Evolutionary conservation across 2,329 filamentous ascomycete genomes (phyloP).

Genomic region (Zymoseptoria passerinii): DNA sequence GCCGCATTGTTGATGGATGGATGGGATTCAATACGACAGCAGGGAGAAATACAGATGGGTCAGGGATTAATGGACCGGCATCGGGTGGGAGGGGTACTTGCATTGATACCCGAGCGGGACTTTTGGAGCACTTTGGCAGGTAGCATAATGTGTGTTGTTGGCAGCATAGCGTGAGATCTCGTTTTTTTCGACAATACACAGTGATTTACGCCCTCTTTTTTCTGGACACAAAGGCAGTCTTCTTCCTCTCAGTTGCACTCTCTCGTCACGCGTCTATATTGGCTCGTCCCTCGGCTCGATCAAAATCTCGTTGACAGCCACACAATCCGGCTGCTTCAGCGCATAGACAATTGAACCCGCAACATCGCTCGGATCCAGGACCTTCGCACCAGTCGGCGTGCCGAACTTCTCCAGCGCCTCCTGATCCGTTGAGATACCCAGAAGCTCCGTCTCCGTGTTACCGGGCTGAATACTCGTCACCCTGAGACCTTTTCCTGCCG

Average conservation of each 20-base stretch:
- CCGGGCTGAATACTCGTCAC: conserved; percentile 71
- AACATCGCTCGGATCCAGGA: conserved; percentile 65
- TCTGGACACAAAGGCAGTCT: not conserved
- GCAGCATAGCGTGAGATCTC: not conserved
- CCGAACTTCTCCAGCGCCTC: conserved; percentile 75
- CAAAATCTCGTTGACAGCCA: conserved; percentile 71
- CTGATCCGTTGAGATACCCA: conserved; percentile 65
- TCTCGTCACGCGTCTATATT: conserved; percentile 39
- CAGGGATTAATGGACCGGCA: not conserved
- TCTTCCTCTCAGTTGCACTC: not conserved
- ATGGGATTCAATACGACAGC: not conserved
- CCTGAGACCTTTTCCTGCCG: conserved; percentile 61
- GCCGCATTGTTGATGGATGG: not conserved
- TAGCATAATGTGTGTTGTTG: not conserved
- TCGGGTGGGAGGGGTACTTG: not conserved
- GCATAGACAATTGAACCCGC: conserved; percentile 67
- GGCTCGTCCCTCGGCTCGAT: conserved; percentile 72
- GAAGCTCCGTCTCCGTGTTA: conserved; percentile 64
- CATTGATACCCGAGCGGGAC: not conserved
- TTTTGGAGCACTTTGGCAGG: not conserved
- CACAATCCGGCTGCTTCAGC: conserved; percentile 63
- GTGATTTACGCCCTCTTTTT: not conserved
- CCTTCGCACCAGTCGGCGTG: conserved; percentile 64
- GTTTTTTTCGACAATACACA: not conserved
- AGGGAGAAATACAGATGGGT: not conserved